Conservation (phyloP, 2,329 filamentous ascomycete species). For the Dactylonectria macrodidyma region DNA sequence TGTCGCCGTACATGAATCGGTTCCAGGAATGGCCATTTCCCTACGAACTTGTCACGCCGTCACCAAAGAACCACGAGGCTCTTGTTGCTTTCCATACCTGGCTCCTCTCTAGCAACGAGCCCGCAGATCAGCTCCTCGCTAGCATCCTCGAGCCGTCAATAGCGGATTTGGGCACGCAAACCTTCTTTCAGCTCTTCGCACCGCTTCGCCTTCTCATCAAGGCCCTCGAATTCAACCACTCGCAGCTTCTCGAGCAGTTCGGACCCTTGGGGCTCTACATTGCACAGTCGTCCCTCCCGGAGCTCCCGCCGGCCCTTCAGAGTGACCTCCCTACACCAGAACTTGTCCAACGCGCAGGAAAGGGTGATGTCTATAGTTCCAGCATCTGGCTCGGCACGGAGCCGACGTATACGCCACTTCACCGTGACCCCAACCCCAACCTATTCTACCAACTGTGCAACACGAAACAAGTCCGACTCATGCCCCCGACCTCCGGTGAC, state of each 20-base stretch:
- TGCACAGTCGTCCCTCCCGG: constrained; percentile 81
- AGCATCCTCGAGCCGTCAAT: constrained; percentile 50
- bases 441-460: constrained; percentile 88
- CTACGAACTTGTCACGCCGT: constrained; percentile 55
- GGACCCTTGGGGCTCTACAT: constrained; percentile 77
- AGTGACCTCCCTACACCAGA: constrained; percentile 78
- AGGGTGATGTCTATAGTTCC: constrained; percentile 87
- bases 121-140: constrained; percentile 50
- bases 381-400: constrained; percentile 91
- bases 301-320: constrained; percentile 75
- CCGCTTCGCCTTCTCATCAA: constrained; percentile 77
- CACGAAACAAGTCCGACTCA: constrained; percentile 80
- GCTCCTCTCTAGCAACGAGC: constrained; percentile 45
- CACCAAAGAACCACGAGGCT: constrained; percentile 33
- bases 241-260: constrained; percentile 35
- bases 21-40: constrained; percentile 54
- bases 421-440: constrained; percentile 95
- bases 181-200: constrained; percentile 71
- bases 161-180: constrained; percentile 40
- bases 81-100: constrained; percentile 48
- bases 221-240: constrained; percentile 64
- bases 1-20: constrained; percentile 49
- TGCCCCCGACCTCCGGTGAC: constrained; percentile 75
- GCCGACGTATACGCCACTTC: constrained; percentile 90
- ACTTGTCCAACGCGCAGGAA: constrained; percentile 74